A percentile compares a stretch with the other conserved stretches of the same genome.
phyloP scores from a whole-genome alignment of 2,329 filamentous ascomycete genomes.

The Monascus ruber region DNA sequence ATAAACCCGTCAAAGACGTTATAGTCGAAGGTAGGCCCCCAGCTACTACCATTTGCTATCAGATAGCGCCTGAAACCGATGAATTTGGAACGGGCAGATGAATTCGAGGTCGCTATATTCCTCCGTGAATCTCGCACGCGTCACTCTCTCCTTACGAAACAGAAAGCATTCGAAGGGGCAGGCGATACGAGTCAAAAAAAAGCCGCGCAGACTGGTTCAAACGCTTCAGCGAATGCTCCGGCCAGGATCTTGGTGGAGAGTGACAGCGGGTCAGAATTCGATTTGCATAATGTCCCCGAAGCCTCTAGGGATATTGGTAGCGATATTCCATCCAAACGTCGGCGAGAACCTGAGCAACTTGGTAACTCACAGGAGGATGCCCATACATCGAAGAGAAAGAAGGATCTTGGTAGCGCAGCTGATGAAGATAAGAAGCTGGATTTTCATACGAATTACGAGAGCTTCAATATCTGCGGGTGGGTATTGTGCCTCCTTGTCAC shows the following conservation, averaged over 20 bases:
- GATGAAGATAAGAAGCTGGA: conserved; percentile 86
- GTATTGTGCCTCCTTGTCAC: conserved; percentile 85
- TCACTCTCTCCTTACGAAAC: conserved; percentile 76
- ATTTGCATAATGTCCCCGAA: conserved; percentile 48
- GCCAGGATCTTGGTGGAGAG: conserved; percentile 46
- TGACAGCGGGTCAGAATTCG: conserved; percentile 41
- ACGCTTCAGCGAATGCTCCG: conserved; percentile 11
- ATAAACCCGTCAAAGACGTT: conserved; percentile 77
- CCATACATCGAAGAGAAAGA: conserved; percentile 19
- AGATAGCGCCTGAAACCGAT: no score
- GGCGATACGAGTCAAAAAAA: conserved; percentile 20
- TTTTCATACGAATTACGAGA: conserved; percentile 81
- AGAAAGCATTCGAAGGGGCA: conserved; percentile 60
- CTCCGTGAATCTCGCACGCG: conserved; percentile 74
- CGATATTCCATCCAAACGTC: conserved; percentile 1
- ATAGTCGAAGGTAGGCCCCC: conserved; percentile 55
- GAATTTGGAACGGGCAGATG: conserved; percentile 46
- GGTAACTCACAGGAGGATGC: conserved; percentile 7
- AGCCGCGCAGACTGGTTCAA: conserved; percentile 8
- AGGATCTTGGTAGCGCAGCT: conserved; percentile 18
- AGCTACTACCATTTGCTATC: no score
- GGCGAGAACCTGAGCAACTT: conserved; percentile 5
- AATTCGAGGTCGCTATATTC: conserved; percentile 92
- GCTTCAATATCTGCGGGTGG: conserved; percentile 89
- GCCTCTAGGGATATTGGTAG: conserved; percentile 14